Evolutionary conservation across 148 eudicot genomes (phyloP).

Genomic region (Rhododendron henanense): DNA sequence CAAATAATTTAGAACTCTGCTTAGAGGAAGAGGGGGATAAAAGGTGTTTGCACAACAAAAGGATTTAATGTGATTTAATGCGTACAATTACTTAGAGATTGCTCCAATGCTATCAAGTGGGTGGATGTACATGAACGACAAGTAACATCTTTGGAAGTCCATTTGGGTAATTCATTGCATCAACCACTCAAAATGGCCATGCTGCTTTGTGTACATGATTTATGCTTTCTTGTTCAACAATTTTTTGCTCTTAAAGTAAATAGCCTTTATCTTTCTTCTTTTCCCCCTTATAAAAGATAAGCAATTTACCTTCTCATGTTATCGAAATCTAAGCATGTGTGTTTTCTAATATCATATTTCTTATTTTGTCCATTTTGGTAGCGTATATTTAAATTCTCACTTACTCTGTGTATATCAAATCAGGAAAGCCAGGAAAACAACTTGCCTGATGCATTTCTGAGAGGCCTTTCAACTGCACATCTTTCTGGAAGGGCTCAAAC

Average conservation of each 20-base stretch:
- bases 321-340: not conserved
- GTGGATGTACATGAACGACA: not conserved
- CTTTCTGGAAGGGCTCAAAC: slow-evolving; percentile 84
- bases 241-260: not conserved
- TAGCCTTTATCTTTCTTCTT: not conserved
- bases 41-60: not conserved
- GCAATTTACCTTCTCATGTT: not conserved
- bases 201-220: not conserved
- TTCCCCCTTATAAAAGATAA: not conserved
- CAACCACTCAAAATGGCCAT: not conserved
- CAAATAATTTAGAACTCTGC: not conserved
- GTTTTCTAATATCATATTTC: not conserved
- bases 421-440: slow-evolving; percentile 58
- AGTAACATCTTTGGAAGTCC: not conserved
- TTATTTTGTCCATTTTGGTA: not conserved
- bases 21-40: not conserved
- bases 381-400: not conserved
- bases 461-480: slow-evolving; percentile 78
- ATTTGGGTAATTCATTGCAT: not conserved
- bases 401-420: not conserved
- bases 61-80: slow-evolving; percentile 1
- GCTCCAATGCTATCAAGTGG: not conserved
- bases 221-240: not conserved
- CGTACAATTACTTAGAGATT: not conserved
- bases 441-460: slow-evolving; percentile 62